Conservation (phyloP, 2,329 filamentous ascomycete genomes). For the Pseudogymnoascus sp. region DNA sequence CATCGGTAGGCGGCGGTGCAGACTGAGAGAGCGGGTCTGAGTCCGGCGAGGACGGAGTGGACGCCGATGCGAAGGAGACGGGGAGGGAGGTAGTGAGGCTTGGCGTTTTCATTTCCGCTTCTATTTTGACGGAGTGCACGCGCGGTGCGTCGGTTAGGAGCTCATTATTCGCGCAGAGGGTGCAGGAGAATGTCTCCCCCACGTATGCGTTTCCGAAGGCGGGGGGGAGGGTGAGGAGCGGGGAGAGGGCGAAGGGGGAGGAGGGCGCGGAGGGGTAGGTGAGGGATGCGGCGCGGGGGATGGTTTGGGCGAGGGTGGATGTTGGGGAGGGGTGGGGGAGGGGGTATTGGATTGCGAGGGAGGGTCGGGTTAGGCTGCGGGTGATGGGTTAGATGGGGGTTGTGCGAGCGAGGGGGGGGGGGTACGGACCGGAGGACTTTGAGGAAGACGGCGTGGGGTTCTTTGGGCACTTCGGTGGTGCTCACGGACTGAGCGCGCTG, state of each 20-base stretch:
- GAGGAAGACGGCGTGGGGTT: slow-evolving; percentile 69
- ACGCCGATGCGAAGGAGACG: slow-evolving; percentile 47
- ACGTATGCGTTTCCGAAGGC: slow-evolving; percentile 93
- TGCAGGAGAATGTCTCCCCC: slow-evolving; percentile 90
- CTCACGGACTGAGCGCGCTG: slow-evolving; percentile 22
- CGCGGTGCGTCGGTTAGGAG: slow-evolving; percentile 28
- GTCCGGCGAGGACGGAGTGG: neutral
- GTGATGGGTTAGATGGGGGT: slow-evolving; percentile 10
- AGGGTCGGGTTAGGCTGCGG: slow-evolving; percentile 69
- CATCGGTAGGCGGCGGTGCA: slow-evolving; percentile 34
- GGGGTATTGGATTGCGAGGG: slow-evolving; percentile 62
- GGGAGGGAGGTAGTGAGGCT: slow-evolving; percentile 49
- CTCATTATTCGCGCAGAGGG: slow-evolving; percentile 93
- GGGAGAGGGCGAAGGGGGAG: slow-evolving; percentile 43
- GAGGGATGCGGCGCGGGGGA: slow-evolving; percentile 54
- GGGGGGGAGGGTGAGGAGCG: slow-evolving; percentile 72
- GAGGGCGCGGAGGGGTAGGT: slow-evolving; percentile 52
- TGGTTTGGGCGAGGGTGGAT: slow-evolving; percentile 31
- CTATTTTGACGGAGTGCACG: slow-evolving; percentile 63
- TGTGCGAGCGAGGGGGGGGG: slow-evolving; percentile 1
- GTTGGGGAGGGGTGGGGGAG: slow-evolving; percentile 42
- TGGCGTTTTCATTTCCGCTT: slow-evolving; percentile 93
- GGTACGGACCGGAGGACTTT: slow-evolving; percentile 58
- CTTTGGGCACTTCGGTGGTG: slow-evolving; percentile 41
- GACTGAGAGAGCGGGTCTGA: slow-evolving; percentile 12